These are phyloP conservation scores for Leptographium galeiforme DNA, from an alignment of 2,329 filamentous ascomycete species.

Conservation along the genomic window DNA sequence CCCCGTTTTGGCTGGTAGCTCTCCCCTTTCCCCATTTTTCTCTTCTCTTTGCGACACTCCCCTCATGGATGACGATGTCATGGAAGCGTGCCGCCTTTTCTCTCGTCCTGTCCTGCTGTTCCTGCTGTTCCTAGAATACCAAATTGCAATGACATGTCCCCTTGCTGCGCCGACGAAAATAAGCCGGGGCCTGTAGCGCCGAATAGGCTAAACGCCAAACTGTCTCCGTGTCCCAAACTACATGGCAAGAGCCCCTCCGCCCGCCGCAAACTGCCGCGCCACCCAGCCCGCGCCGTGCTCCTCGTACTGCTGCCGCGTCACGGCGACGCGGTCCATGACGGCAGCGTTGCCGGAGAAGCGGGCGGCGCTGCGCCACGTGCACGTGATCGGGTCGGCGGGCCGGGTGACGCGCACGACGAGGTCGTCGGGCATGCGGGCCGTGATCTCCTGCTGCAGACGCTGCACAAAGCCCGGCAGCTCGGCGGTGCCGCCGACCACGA, in stretches of 20 bases:
- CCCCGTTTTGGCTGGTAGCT: background rate
- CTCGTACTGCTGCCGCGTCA: constrained; percentile 84
- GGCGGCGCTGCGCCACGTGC: constrained; percentile 77
- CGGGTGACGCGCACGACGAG: constrained; percentile 63
- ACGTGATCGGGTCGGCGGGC: constrained; percentile 60
- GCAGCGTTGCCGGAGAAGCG: constrained; percentile 56
- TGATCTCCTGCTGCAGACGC: constrained; percentile 62
- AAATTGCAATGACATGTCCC: background rate
- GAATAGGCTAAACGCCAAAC: no score
- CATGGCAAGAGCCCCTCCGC: constrained; percentile 10
- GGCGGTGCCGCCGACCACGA: constrained; percentile 79
- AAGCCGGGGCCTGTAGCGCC: background rate
- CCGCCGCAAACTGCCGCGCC: constrained; percentile 51
- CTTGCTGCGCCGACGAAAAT: background rate
- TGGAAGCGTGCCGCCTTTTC: background rate
- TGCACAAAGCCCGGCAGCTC: constrained; percentile 70
- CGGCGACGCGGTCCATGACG: constrained; percentile 51
- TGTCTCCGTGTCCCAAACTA: no score
- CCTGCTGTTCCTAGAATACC: background rate
- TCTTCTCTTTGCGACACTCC: background rate
- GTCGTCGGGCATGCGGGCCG: constrained; percentile 58
- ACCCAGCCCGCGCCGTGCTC: constrained; percentile 71
- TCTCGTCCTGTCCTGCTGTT: background rate
- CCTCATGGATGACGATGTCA: background rate
- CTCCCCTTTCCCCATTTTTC: background rate